Evolutionary conservation across 2,329 filamentous ascomycete genomes (phyloP), one percentile per base, ranked within the genome.

Genomic region (Talaromyces amestolkiae): DNA sequence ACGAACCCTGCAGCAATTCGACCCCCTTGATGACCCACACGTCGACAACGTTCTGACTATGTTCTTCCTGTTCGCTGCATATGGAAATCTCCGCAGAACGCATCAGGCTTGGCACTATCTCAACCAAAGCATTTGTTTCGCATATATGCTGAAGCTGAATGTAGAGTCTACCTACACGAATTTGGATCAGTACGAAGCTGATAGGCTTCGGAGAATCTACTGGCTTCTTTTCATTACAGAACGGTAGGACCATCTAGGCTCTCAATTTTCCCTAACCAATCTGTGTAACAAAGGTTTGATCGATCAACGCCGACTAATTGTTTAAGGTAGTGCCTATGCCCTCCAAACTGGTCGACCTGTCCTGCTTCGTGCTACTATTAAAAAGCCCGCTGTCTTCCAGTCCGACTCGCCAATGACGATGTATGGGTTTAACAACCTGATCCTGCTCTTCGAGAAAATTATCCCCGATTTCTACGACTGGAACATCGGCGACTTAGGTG

Each of bases 151-250:
- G 58, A 49, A 37, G 31, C 11, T 61, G 43, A 47, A 61, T 61
- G 33, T 49, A 47, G 58, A 61, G 17, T 61, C 58, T 35, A 61
- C 58, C 8, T 61, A 61, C n/a, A 19, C 17, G 17, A 8, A 9
- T 2, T 13, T 54, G 10, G 19, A 9, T 10, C 51, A 54, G n/a
- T 9, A 51, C 13, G 58, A 61, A 13, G 58, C 58, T 17, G 39
- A 61, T 10, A 49, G 49, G 17, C 15, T 35, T 11, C 58, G 58
- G 39, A 47, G 41, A 8, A 33, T 61, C 58, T 61, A 61, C n/a
- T 61, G 58, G 58, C 58, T 61, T 47, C 58, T 61, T 39, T 61
- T 61, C 10, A 35, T 61, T 41, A 61, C 58, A 37, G 58, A 61
- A 35, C 58, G 58, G 58, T 61, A 39, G 22, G 58, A 19, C 11